Evolutionary conservation across 2,329 filamentous ascomycete species (phyloP), one percentile per base, ranked within the genome.

Genomic region (Cladosporium oxysporum): DNA sequence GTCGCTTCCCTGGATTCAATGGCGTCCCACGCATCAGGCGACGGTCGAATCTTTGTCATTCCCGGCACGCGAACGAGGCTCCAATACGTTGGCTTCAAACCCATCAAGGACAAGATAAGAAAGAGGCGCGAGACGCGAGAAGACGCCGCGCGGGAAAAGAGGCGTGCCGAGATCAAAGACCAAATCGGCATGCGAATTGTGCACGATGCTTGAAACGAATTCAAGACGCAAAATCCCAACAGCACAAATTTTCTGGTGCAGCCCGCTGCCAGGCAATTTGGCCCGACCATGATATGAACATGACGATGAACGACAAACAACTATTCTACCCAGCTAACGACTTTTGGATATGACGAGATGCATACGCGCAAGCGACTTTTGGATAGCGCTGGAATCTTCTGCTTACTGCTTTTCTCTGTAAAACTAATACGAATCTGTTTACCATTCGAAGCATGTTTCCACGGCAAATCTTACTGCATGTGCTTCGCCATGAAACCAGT

Each of bases 161-260:
- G 83, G 66, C 79, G 86, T 67, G 80, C 84, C 68, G 80, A 77
- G 66, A 76, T 88, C 60, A 82, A 85, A 68, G 80, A 81, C 64
- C 85, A 81, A 64, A 88, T 89, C 71, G 83, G 83, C 1, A 75
- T 65, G 62, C 41, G 62, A n/a, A 59, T 65, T 5, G 62, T 65
- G 41, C 53, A 65, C 31, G 55, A 65, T 26, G 57, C 57, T 52
- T 65, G 47, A 52, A 29, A 55, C 8, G 29, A 31, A n/a, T 18
- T 2, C 49, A 18, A 29, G 29, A 33, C 14, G n/a, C 41, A 47
- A 21, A 10, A 21, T 10, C 10, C 10, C n/a, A 47, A 55, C 52
- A 21, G 52, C 29, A 57, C 52, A 57, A 57, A 33, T 29, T 57
- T 23, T 12, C 26, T 23, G 23, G 52, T n/a, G n/a, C 28, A 33